Evolutionary conservation across 352 stramenopile species (phyloP).

Genomic region (Hyaloperonospora arabidopsidis): DNA sequence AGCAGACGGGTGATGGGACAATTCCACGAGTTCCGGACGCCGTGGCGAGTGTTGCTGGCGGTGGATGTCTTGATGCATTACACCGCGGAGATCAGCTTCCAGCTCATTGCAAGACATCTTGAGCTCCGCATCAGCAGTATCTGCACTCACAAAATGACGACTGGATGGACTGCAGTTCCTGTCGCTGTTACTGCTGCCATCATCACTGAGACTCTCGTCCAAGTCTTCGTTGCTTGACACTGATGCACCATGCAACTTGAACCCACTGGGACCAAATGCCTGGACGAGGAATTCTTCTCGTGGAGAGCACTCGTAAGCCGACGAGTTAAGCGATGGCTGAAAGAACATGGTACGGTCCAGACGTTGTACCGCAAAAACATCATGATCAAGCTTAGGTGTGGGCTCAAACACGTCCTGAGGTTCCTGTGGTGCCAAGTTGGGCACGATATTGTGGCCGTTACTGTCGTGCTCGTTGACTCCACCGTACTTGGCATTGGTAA

Average conservation of each 20-base stretch:
- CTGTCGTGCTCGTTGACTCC: conserved; percentile 10
- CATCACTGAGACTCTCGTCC: conserved; percentile 24
- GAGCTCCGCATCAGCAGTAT: conserved; percentile 29
- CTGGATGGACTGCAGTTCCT: conserved; percentile 14
- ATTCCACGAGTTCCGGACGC: conserved; percentile 20
- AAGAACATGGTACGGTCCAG: conserved; percentile 22
- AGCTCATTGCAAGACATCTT: conserved; percentile 37
- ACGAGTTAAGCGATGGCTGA: conserved; percentile 16
- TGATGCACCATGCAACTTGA: conserved; percentile 37
- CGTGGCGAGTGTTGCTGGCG: conserved; percentile 18
- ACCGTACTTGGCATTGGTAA: conserved; percentile 3
- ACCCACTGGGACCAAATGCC: conserved; percentile 49
- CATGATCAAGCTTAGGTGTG: conserved; percentile 16
- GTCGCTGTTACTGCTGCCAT: conserved; percentile 25
- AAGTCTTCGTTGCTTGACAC: conserved; percentile 25
- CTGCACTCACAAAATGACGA: conserved; percentile 6
- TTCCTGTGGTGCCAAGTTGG: conserved; percentile 12
- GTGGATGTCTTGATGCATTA: conserved; percentile 24
- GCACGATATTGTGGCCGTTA: conserved; percentile 7
- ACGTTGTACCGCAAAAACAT: conserved; percentile 13
- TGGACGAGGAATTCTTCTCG: conserved; percentile 66
- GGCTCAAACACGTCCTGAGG: conserved; percentile 21
- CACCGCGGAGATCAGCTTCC: conserved; percentile 25
- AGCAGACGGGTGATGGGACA: conserved; percentile 17
- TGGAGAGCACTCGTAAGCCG: conserved; percentile 40